Conservation (phyloP, 2,329 filamentous ascomycete genomes). For the Phyllosticta citribraziliensis region DNA sequence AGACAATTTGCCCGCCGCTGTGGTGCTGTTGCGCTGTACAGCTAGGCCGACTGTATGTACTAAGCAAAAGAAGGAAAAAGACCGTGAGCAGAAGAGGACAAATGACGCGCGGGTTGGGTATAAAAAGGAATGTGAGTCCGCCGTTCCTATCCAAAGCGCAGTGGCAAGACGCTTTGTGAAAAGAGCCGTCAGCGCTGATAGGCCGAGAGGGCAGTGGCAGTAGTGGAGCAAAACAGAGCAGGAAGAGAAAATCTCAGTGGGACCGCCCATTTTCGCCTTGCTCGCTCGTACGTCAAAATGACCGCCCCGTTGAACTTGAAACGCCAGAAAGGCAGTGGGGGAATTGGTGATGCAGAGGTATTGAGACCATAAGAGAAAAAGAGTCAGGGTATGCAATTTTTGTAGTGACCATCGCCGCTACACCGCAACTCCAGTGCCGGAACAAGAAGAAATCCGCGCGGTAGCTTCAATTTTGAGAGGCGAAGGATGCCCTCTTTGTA, state of each 20-base stretch:
- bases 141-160: not conserved
- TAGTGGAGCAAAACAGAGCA: not conserved
- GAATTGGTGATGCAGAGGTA: not conserved
- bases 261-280: not conserved
- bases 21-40: not conserved
- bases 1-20: not conserved
- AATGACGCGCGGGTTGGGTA: not conserved
- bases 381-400: conserved; percentile 5
- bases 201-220: too few species aligned
- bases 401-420: not conserved
- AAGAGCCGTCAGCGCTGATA: too few species aligned
- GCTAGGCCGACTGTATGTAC: not conserved
- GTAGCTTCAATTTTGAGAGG: not conserved
- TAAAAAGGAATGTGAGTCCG: not conserved
- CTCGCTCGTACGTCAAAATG: not conserved
- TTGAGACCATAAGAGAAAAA: not conserved
- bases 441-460: not conserved
- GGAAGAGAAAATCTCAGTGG: not conserved
- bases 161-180: not conserved
- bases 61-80: not conserved
- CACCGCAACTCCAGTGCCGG: conserved; percentile 4
- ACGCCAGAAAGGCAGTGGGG: not conserved
- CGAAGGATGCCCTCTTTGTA: not conserved
- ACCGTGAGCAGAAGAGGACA: not conserved
- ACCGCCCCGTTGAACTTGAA: not conserved